These are phyloP conservation scores for Verbascum thapsus DNA, from an alignment of 257 asterid genomes.

Conservation along the genomic window DNA sequence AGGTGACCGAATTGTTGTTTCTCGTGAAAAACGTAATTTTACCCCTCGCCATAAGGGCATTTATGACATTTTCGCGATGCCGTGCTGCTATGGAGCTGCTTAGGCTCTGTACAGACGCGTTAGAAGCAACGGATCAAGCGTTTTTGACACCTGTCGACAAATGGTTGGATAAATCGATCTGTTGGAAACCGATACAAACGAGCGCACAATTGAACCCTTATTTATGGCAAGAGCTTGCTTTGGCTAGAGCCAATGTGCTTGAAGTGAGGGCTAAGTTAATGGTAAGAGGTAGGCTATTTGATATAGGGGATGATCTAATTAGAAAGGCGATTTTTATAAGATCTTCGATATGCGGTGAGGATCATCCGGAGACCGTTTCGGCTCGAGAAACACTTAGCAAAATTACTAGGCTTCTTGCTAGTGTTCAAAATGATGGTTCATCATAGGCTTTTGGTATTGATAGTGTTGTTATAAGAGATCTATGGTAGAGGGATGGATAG, in stretches of 20 bases:
- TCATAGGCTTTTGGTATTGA: constrained; percentile 41
- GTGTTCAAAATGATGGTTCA: constrained; percentile 61
- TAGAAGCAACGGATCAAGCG: constrained; percentile 71
- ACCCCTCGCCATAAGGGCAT: constrained; percentile 63
- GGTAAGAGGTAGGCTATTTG: constrained; percentile 90
- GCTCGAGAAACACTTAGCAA: constrained; percentile 87
- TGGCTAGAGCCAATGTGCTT: constrained; percentile 79
- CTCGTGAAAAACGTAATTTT: constrained; percentile 63
- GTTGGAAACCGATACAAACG: constrained; percentile 86
- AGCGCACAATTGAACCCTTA: constrained; percentile 88
- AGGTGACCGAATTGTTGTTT: constrained; percentile 51
- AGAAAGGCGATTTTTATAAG: constrained; percentile 83
- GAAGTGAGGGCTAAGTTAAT: constrained; percentile 88
- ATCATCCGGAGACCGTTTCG: constrained; percentile 85
- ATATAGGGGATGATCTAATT: constrained; percentile 79
- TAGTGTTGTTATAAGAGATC: constrained; percentile 32
- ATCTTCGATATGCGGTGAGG: constrained; percentile 83
- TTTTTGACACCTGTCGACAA: constrained; percentile 70
- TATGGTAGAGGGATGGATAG: constrained; percentile 37
- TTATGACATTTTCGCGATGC: constrained; percentile 62
- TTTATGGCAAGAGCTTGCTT: constrained; percentile 92
- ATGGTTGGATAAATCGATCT: constrained; percentile 81
- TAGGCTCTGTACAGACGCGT: constrained; percentile 63
- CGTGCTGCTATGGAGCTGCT: constrained; percentile 66
- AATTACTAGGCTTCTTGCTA: constrained; percentile 80